These are phyloP conservation scores for Hypoxylon sp. DNA, from an alignment of 2,329 filamentous ascomycete species.

Conservation along the genomic window DNA sequence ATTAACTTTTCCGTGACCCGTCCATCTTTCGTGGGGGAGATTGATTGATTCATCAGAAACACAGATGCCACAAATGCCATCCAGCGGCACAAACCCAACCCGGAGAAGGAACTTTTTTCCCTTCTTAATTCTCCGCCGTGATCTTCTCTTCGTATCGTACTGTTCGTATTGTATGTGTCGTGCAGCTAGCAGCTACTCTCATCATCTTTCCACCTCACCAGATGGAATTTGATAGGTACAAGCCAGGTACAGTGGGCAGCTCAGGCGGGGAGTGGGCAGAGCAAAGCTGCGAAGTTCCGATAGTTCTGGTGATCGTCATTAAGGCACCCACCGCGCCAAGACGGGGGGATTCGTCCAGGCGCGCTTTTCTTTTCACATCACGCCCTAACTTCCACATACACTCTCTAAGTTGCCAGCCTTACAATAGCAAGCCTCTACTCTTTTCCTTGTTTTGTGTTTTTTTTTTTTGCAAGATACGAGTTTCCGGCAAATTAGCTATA, in stretches of 20 bases:
- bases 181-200: constrained; percentile 25
- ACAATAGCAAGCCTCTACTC: neutral
- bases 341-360: constrained; percentile 28
- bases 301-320: constrained; percentile 54
- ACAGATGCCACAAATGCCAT: neutral
- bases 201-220: neutral
- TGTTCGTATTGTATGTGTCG: constrained; percentile 9
- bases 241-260: constrained; percentile 25
- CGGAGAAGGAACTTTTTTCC: neutral
- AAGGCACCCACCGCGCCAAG: constrained; percentile 44
- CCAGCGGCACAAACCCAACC: neutral
- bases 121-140: neutral
- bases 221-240: constrained; percentile 28
- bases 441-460: neutral
- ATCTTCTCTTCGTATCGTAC: constrained; percentile 13
- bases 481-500: constrained; percentile 1
- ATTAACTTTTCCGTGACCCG: constrained; percentile 32
- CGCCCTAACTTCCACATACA: neutral
- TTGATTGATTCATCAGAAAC: constrained; percentile 5
- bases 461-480: neutral
- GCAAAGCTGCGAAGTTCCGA: constrained; percentile 48
- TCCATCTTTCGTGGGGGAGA: constrained; percentile 9
- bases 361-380: constrained; percentile 10
- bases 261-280: constrained; percentile 26
- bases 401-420: neutral